Evolutionary conservation across 371 early-diverging fungal species (phyloP).

Genomic region (Mortierella polycephala): DNA sequence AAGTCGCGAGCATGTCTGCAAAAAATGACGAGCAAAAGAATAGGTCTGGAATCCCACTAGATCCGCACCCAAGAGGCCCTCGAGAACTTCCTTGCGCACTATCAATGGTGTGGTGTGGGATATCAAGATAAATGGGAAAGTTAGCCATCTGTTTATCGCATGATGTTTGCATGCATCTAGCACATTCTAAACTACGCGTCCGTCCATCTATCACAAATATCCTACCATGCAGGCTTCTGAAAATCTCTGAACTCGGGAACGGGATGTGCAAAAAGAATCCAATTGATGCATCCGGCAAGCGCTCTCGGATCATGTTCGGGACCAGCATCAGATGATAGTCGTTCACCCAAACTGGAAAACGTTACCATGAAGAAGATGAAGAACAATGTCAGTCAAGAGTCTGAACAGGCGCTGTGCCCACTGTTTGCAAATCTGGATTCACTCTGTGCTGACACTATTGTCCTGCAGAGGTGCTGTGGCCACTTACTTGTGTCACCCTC

Average conservation of each 20-base stretch:
- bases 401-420: neutral
- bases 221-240: constrained; percentile 87
- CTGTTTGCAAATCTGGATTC: no score
- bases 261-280: constrained; percentile 97
- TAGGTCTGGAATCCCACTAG: constrained; percentile 94
- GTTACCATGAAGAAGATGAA: constrained; percentile 21
- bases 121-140: neutral
- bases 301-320: constrained; percentile 86
- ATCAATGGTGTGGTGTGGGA: neutral
- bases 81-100: constrained; percentile 82
- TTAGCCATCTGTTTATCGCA: neutral
- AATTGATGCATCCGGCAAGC: constrained; percentile 82
- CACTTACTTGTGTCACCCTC: constrained; percentile 88
- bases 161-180: neutral
- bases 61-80: constrained; percentile 87
- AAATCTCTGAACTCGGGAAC: constrained; percentile 94
- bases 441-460: no score
- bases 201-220: constrained; percentile 21
- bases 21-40: constrained; percentile 93
- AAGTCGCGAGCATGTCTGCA: constrained; percentile 87
- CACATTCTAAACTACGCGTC: neutral
- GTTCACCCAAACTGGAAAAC: constrained; percentile 89
- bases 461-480: neutral
- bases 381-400: neutral
- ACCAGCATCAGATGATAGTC: constrained; percentile 98